These are phyloP conservation scores for Xylaria curta DNA, from an alignment of 495 filamentous ascomycete genomes.

Conservation along the genomic window DNA sequence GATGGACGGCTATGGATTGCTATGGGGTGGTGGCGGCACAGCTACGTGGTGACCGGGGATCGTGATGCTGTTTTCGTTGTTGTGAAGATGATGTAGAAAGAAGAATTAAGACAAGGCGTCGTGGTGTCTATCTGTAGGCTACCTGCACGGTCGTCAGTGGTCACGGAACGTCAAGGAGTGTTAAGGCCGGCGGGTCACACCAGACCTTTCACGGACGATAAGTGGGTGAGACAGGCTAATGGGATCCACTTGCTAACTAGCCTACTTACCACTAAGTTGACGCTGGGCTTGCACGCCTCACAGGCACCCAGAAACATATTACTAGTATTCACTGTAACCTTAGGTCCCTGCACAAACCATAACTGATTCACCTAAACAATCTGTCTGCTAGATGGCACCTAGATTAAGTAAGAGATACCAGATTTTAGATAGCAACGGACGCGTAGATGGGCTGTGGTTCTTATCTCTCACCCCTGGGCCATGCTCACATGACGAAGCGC, in stretches of 20 bases:
- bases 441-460: slow-evolving; percentile 1
- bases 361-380: not conserved
- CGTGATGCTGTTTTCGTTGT: slow-evolving; percentile 25
- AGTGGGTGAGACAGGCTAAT: slow-evolving; percentile 10
- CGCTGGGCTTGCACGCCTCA: slow-evolving; percentile 4
- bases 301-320: slow-evolving; percentile 4
- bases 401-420: not conserved
- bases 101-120: slow-evolving; percentile 45
- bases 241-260: not conserved
- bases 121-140: slow-evolving; percentile 31
- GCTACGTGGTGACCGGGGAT: slow-evolving; percentile 21
- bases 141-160: not conserved
- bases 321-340: not conserved
- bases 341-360: not conserved
- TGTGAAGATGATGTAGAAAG: slow-evolving; percentile 40
- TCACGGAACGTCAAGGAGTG: slow-evolving; percentile 21
- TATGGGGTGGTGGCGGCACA: slow-evolving; percentile 20
- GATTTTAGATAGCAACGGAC: not conserved
- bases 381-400: not conserved
- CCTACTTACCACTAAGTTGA: not conserved
- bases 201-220: slow-evolving; percentile 18
- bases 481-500: slow-evolving; percentile 19
- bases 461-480: slow-evolving; percentile 13
- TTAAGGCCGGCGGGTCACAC: slow-evolving; percentile 20
- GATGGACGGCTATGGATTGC: slow-evolving; percentile 20